Conservation (phyloP, 164 flowering plant genomes). For the Magnolia kwangsiensis region DNA sequence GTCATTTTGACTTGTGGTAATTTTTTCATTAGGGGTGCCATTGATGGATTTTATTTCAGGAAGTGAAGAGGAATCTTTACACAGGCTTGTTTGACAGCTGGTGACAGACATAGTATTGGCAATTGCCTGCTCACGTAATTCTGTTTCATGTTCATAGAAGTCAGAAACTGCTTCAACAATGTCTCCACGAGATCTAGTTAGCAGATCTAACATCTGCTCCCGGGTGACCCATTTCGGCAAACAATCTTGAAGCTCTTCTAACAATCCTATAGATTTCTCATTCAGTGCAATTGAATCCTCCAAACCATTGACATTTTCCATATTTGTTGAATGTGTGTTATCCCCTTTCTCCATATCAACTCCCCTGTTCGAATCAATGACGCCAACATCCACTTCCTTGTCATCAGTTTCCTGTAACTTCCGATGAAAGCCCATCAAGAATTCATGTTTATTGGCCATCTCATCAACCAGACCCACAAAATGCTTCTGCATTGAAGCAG, state of each 20-base stretch:
- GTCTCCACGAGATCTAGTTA: conserved; percentile 41
- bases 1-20: conserved; percentile 20
- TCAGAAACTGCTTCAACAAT: conserved; percentile 72
- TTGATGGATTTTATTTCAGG: neutral
- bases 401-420: conserved; percentile 20
- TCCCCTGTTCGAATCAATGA: conserved; percentile 7
- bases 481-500: conserved; percentile 59
- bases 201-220: conserved; percentile 58
- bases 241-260: conserved; percentile 57
- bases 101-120: conserved; percentile 13
- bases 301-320: conserved; percentile 10
- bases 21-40: conserved; percentile 3
- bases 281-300: conserved; percentile 15
- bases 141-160: conserved; percentile 84
- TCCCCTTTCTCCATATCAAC: conserved; percentile 22
- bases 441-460: conserved; percentile 71
- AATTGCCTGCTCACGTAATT: conserved; percentile 52
- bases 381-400: conserved; percentile 19
- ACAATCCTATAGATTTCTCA: conserved; percentile 31
- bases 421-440: conserved; percentile 59
- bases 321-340: neutral
- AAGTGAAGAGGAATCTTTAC: neutral
- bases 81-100: neutral
- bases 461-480: conserved; percentile 89
- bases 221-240: conserved; percentile 77